Evolutionary conservation across 805 yeast genomes (phyloP), one percentile per base, ranked within the genome.

Genomic region (Isabelozyma heimii): DNA sequence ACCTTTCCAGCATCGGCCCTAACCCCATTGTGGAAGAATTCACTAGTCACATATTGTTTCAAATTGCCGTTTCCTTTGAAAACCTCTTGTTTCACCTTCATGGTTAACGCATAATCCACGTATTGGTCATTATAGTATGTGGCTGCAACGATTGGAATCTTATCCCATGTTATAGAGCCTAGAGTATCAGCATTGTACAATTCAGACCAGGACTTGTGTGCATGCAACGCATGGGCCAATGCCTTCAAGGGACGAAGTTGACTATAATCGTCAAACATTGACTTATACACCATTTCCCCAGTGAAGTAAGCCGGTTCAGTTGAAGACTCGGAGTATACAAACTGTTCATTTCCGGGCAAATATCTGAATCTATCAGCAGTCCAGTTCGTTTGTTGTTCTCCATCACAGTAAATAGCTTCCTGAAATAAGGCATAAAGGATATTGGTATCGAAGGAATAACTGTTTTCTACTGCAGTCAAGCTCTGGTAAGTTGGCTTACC

Each of bases 391-490:
- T 46, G 47, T 43, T 37, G 47, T 8, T 51, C 51, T 0, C 80
- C 78, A 53, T 79, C 81, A 50, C 78, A 66, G 59, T 82, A 82
- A 13, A 82, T 81, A 5, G 84, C 81, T 52, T 82, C 86, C 57
- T 81, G 85, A 53, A 81, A 74, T 39, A 83, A 65, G 2, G 82
- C 81, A 55, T 82, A 82, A 14, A 82, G 55, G 28, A 77, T 62
- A 52, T 82, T 82, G 4, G 85, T 75, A 49, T 81, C 85, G 56
- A 80, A 82, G 1, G 75, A 63, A 8, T 66, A 58, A 20, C 47
- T 53, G 42, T 59, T 59, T 51, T 75, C 72, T 10, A 80, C 50
- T 2, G 52, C 41, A 20, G 46, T 52, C 48, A 79, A 63, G 0
- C 74, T 65, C 14, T 52, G 58, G 50, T 73, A 75, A 3, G 80